phyloP scores from a whole-genome alignment of 2,329 filamentous ascomycete species.

The Botrytis porri region DNA sequence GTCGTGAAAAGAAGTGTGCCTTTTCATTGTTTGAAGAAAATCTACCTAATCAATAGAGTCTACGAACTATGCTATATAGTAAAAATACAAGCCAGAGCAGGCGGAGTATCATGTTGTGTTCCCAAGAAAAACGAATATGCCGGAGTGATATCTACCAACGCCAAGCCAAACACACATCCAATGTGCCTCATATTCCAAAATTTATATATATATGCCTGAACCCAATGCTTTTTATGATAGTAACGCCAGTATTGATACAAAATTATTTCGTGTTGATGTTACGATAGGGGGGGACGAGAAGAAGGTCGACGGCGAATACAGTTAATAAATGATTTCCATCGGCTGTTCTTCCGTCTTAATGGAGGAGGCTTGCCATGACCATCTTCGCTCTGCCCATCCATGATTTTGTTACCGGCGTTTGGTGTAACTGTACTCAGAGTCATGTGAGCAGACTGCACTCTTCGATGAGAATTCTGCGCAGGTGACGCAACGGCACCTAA shows the following conservation, averaged over 20 bases:
- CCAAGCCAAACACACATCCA: slow-evolving; percentile 17
- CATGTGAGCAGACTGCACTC: slow-evolving; percentile 31
- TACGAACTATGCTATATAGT: not conserved
- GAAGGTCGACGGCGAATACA: slow-evolving; percentile 29
- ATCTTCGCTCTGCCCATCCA: slow-evolving; percentile 9
- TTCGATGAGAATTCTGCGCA: slow-evolving; percentile 28
- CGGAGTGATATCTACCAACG: slow-evolving; percentile 19
- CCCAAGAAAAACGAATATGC: slow-evolving; percentile 12
- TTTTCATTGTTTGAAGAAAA: not conserved
- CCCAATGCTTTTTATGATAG: slow-evolving; percentile 14
- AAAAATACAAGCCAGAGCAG: not conserved
- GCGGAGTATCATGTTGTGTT: slow-evolving; percentile 10
- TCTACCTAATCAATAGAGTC: not conserved
- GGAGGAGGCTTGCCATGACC: slow-evolving; percentile 12
- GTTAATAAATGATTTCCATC: slow-evolving; percentile 34
- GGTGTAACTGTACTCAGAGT: slow-evolving; percentile 20
- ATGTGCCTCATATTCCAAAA: slow-evolving; percentile 11
- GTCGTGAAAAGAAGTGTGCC: not conserved
- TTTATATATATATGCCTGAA: slow-evolving; percentile 9
- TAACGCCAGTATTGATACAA: slow-evolving; percentile 17
- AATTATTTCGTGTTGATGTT: not conserved
- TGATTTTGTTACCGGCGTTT: not conserved
- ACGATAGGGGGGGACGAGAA: slow-evolving; percentile 11
- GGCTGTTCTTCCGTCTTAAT: slow-evolving; percentile 27
- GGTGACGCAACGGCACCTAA: slow-evolving; percentile 22